A percentile compares a stretch with the other conserved stretches of the same genome.
Evolutionary conservation across 345 rosid genomes (phyloP).

Genomic region (Citrus trifoliata): DNA sequence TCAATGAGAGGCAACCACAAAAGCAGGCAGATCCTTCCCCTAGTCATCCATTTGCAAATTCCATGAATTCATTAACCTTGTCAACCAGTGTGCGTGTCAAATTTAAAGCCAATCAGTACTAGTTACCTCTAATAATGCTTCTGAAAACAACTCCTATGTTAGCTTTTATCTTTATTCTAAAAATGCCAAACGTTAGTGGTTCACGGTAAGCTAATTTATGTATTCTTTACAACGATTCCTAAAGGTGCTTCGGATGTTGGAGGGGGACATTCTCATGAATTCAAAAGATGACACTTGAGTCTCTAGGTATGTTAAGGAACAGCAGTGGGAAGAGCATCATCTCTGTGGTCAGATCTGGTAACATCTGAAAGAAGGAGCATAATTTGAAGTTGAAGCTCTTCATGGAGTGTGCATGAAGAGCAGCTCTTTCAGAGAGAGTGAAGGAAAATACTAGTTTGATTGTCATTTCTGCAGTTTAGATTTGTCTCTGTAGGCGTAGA

Average conservation of each 20-base stretch:
- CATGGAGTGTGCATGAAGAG: background rate
- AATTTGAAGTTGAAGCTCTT: background rate
- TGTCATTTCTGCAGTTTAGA: slow-evolving; percentile 3
- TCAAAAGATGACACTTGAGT: slow-evolving; percentile 15
- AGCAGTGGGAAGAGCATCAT: background rate
- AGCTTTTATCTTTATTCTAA: background rate
- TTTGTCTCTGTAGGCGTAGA: background rate
- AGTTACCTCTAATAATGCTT: background rate
- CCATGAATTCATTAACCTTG: background rate
- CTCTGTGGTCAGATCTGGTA: background rate
- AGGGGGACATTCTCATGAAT: slow-evolving; percentile 53
- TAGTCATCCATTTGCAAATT: background rate
- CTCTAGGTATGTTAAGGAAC: background rate
- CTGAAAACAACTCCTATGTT: background rate
- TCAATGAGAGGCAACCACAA: background rate
- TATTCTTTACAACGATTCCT: slow-evolving; percentile 2
- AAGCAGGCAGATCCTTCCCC: background rate
- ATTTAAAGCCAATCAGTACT: no score
- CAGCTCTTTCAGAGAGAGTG: background rate
- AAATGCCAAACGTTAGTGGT: background rate
- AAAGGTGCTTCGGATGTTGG: slow-evolving; percentile 87
- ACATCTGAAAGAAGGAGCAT: background rate
- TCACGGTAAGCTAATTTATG: background rate
- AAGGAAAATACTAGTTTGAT: background rate
- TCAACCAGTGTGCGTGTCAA: no score